Evolutionary conservation across 306 rosid genomes (phyloP), one percentile per base, ranked within the genome.

Genomic region (Comarum palustre): DNA sequence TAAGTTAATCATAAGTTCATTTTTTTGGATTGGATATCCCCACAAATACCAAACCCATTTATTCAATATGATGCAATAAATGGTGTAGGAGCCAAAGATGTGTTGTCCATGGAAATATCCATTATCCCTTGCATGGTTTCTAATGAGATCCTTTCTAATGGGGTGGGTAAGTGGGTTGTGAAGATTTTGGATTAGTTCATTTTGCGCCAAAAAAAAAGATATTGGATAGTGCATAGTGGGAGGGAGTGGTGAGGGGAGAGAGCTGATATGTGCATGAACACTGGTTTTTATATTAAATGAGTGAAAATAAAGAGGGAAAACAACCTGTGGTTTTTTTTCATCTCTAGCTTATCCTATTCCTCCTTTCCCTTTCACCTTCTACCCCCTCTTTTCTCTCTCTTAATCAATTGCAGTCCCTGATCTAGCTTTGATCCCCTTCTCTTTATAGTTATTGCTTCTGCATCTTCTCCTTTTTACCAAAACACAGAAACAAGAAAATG

Each of bases 241-340:
- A n/a, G n/a, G n/a, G n/a, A 78, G 79, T 74, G 78, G 85, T 68
- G 73, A 72, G 77, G 82, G 64, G 75, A 38, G 78, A 69, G 82
- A 43, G 76, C 39, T 69, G 3, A 10, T 39, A 19, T 52, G 25
- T 25, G 52, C 66, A 39, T 62, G 74, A 72, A 25, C 74, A 77
- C 65, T 66, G 5, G 20, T 60, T 60, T 79, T 82, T 78, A 75
- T 79, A 90, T 81, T 87, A 77, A 85, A 78, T 88, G 88, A 58
- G 73, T 73, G 84, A 85, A 85, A 80, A 77, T 78, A 78, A 69
- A 77, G 66, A 51, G 59, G 51, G 77, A 78, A 73, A 75, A 88
- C 93, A 75, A 85, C 86, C 82, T 76, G 87, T 25, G 58, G 48
- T 69, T 73, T 71, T 73, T 85, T 81, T 63, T 65, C 82, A 42